Evolutionary conservation across 352 stramenopile genomes (phyloP).

Genomic region (Globisporangium carolinianum): DNA sequence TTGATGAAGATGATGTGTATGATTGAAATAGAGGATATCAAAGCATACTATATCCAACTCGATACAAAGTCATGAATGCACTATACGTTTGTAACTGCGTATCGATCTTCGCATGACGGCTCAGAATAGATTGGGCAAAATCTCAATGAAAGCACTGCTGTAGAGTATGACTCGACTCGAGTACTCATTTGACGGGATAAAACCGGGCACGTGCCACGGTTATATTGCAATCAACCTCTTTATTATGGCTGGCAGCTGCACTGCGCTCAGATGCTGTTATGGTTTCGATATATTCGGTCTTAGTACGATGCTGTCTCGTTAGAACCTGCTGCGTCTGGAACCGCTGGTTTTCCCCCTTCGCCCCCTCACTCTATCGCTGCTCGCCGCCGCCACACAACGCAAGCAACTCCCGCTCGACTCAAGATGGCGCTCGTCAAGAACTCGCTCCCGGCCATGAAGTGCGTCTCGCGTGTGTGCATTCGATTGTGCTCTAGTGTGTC

Average conservation of each 20-base stretch:
- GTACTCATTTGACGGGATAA: background rate
- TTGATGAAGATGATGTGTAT: too few relatives aligned
- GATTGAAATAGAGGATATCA: too few relatives aligned
- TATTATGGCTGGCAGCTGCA: too few relatives aligned
- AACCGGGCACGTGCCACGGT: background rate
- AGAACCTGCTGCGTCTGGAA: slow-evolving; percentile 1
- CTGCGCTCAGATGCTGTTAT: too few relatives aligned
- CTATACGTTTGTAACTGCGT: too few relatives aligned
- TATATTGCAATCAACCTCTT: too few relatives aligned
- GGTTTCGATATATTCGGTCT: background rate
- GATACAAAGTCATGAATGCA: too few relatives aligned
- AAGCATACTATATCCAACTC: too few relatives aligned
- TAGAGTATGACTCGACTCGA: background rate
- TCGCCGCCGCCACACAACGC: slow-evolving; percentile 8
- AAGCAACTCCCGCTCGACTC: slow-evolving; percentile 12
- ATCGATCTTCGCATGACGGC: too few relatives aligned
- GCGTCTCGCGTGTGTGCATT: slow-evolving; percentile 9
- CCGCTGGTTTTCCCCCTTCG: slow-evolving; percentile 4
- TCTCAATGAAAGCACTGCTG: background rate
- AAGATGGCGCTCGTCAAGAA: slow-evolving; percentile 54
- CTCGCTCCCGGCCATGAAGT: slow-evolving; percentile 45
- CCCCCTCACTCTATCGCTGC: background rate
- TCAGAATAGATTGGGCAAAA: background rate
- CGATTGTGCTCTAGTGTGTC: background rate
- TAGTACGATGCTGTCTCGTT: background rate